phyloP scores from a whole-genome alignment of 2,329 filamentous ascomycete species.

The Fusarium tricinctum region DNA sequence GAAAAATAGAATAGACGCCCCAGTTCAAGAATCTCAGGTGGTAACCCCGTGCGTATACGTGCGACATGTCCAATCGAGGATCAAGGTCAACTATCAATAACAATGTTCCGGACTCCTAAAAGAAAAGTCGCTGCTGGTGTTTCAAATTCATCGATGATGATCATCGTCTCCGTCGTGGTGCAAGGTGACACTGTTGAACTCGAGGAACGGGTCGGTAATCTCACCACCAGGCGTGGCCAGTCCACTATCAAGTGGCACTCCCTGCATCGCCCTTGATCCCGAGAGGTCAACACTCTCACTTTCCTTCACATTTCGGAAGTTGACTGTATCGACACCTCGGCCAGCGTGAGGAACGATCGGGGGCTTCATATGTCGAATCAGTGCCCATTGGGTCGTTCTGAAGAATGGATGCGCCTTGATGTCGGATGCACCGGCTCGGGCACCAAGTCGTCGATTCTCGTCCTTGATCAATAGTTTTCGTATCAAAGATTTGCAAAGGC shows the following conservation, averaged over 20 bases:
- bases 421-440: constrained; percentile 94
- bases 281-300: constrained; percentile 92
- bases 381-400: constrained; percentile 93
- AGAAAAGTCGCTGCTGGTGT: not conserved
- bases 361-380: constrained; percentile 97
- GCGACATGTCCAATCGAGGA: constrained; percentile 33
- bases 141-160: constrained; percentile 28
- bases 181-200: constrained; percentile 98
- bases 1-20: constrained; percentile 46
- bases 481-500: constrained; percentile 95
- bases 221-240: constrained; percentile 88
- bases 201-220: constrained; percentile 90
- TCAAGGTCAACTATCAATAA: constrained; percentile 21
- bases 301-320: constrained; percentile 98
- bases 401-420: constrained; percentile 98
- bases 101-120: constrained; percentile 18
- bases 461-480: constrained; percentile 98
- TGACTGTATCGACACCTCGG: constrained; percentile 91
- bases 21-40: constrained; percentile 45
- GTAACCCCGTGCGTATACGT: constrained; percentile 46
- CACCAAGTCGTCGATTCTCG: constrained; percentile 91
- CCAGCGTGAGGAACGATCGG: constrained; percentile 95
- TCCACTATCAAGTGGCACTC: constrained; percentile 88
- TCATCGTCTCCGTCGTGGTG: constrained; percentile 94
- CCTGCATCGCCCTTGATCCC: constrained; percentile 73